Evolutionary conservation across 2,329 filamentous ascomycete genomes (phyloP).

Genomic region (Magnaporthiopsis incrustans): DNA sequence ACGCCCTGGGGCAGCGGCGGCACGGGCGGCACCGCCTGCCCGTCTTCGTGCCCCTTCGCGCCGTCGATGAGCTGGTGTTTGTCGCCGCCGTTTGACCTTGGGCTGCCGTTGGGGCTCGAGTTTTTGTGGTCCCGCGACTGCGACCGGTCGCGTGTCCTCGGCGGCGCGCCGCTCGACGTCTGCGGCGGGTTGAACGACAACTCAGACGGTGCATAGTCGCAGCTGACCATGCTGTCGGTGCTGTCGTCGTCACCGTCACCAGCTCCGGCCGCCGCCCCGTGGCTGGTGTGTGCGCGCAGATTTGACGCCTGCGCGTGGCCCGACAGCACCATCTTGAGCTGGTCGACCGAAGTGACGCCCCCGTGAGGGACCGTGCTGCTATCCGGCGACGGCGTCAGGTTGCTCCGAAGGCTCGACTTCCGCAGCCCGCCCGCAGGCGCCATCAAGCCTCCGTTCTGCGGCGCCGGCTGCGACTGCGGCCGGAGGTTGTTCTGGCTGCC

Average conservation of each 20-base stretch:
- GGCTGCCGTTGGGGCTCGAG: constrained; percentile 1
- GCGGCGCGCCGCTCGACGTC: neutral
- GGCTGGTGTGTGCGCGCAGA: constrained; percentile 23
- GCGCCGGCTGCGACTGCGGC: constrained; percentile 36
- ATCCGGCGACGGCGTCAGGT: constrained; percentile 35
- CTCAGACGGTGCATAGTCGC: constrained; percentile 60
- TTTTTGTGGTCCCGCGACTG: constrained; percentile 8
- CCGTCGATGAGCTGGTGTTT: constrained; percentile 24
- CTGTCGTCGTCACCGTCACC: constrained; percentile 43
- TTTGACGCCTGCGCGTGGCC: constrained; percentile 37
- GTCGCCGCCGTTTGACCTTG: neutral
- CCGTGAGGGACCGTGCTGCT: constrained; percentile 22
- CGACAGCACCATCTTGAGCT: constrained; percentile 53
- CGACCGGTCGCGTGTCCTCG: constrained; percentile 7
- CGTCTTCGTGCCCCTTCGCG: constrained; percentile 18
- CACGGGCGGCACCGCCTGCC: constrained; percentile 43
- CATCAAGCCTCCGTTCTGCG: neutral
- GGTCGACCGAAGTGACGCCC: constrained; percentile 52
- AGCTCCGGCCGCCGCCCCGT: constrained; percentile 16
- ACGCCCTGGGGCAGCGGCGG: constrained; percentile 39
- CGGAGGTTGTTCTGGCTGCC: constrained; percentile 43
- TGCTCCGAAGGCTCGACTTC: constrained; percentile 47
- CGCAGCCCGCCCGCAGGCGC: constrained; percentile 26
- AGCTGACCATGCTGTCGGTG: constrained; percentile 64
- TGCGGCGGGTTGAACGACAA: constrained; percentile 44